Evolutionary conservation across 768 basidiomycete species (phyloP).

Genomic region (Leucosporidium creatinivorum): DNA sequence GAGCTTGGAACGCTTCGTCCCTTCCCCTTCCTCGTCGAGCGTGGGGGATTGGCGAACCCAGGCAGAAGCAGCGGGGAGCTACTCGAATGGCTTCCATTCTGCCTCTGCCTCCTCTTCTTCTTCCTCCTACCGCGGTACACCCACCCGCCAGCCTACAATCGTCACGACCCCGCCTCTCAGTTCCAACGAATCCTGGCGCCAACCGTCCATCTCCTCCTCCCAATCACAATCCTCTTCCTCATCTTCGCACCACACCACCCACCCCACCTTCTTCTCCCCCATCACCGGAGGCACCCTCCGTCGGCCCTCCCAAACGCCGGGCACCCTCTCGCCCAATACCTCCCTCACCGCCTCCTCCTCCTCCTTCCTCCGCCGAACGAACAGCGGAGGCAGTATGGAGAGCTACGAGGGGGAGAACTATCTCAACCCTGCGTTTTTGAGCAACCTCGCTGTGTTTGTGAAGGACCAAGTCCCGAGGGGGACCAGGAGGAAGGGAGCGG

Average conservation of each 20-base stretch:
- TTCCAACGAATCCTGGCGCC: background rate
- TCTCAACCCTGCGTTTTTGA: constrained; percentile 75
- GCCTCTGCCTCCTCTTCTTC: background rate
- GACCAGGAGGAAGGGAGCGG: constrained; percentile 83
- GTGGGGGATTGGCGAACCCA: background rate
- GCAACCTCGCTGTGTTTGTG: constrained; percentile 79
- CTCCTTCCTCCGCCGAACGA: background rate
- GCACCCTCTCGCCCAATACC: constrained; percentile 9
- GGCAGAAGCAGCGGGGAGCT: background rate
- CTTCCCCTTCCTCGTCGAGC: background rate
- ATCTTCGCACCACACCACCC: background rate
- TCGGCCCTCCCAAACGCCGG: background rate
- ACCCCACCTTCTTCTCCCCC: constrained; percentile 7
- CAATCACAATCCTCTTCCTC: background rate
- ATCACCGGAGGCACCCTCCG: background rate
- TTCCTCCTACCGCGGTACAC: background rate
- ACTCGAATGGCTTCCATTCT: background rate
- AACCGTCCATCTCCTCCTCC: too few relatives aligned
- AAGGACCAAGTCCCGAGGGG: constrained; percentile 82
- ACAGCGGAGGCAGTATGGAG: background rate
- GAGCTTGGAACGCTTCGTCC: background rate
- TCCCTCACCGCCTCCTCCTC: background rate
- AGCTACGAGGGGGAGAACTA: background rate
- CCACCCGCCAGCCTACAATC: constrained; percentile 15
- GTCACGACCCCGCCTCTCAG: constrained; percentile 21